Conservation (phyloP, 2,329 filamentous ascomycete species). For the Thelonectria rubi region DNA sequence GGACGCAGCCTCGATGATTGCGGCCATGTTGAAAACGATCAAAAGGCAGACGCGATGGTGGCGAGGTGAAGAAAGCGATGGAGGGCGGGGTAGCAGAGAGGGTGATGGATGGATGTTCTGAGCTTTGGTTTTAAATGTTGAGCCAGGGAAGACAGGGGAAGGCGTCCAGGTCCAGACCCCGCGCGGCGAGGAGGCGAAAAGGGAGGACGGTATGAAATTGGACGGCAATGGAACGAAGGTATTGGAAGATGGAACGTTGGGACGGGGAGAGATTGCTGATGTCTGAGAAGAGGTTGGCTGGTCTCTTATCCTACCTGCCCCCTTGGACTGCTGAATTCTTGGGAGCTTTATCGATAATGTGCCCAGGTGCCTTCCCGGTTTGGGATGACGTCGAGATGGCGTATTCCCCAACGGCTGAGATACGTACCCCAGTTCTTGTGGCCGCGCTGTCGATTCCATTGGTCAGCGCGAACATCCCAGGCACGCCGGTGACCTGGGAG, state of each 20-base stretch:
- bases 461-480: background rate
- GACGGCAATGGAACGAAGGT: constrained; percentile 27
- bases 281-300: constrained; percentile 33
- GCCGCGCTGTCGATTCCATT: background rate
- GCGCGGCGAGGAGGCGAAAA: background rate
- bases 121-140: constrained; percentile 34
- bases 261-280: constrained; percentile 29
- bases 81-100: constrained; percentile 35
- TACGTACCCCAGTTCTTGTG: constrained; percentile 29
- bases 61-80: constrained; percentile 29
- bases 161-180: constrained; percentile 23
- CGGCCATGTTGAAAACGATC: constrained; percentile 44
- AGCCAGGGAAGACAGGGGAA: constrained; percentile 35
- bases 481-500: background rate
- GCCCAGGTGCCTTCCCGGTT: constrained; percentile 19
- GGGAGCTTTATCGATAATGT: constrained; percentile 44
- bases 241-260: constrained; percentile 22
- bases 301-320: constrained; percentile 33
- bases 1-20: constrained; percentile 51
- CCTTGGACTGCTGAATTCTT: constrained; percentile 19
- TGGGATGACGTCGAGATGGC: constrained; percentile 40
- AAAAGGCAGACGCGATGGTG: constrained; percentile 24
- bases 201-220: constrained; percentile 4
- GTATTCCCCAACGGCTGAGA: constrained; percentile 37
- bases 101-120: constrained; percentile 35